These are phyloP conservation scores for Gossypium rotundifolium DNA, from an alignment of 345 rosid species.

Conservation along the genomic window DNA sequence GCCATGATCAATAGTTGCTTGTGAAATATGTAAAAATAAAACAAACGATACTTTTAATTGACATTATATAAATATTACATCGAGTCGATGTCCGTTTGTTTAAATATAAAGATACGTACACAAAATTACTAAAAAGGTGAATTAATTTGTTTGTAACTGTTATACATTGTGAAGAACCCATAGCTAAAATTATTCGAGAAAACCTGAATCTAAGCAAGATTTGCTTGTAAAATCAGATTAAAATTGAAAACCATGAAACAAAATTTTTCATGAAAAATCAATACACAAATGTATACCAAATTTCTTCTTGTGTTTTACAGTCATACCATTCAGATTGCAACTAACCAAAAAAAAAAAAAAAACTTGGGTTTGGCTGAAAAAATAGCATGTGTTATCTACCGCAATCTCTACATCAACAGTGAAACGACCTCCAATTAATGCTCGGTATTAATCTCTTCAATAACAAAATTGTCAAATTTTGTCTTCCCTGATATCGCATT, in stretches of 20 bases:
- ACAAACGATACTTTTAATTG: too few relatives aligned
- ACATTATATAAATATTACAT: too few relatives aligned
- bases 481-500: conserved; percentile 25
- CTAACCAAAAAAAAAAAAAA: conserved; percentile 7
- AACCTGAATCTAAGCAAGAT: background rate
- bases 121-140: too few relatives aligned
- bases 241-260: background rate
- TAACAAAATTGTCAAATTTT: conserved; percentile 9
- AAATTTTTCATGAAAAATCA: conserved; percentile 17
- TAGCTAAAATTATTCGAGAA: background rate
- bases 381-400: conserved; percentile 37
- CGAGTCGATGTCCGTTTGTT: too few relatives aligned
- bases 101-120: too few relatives aligned
- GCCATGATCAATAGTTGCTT: too few relatives aligned
- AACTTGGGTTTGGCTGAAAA: conserved; percentile 24
- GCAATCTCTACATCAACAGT: conserved; percentile 42
- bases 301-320: conserved; percentile 15
- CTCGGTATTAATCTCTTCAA: conserved; percentile 13
- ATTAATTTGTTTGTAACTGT: too few relatives aligned
- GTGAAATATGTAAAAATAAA: too few relatives aligned
- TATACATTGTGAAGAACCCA: background rate
- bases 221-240: background rate
- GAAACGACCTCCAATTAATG: conserved; percentile 28
- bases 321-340: conserved; percentile 4
- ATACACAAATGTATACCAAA: conserved; percentile 22